These are phyloP conservation scores for Penicillium ochrochloron DNA, from an alignment of 495 filamentous ascomycete species.

Conservation along the genomic window DNA sequence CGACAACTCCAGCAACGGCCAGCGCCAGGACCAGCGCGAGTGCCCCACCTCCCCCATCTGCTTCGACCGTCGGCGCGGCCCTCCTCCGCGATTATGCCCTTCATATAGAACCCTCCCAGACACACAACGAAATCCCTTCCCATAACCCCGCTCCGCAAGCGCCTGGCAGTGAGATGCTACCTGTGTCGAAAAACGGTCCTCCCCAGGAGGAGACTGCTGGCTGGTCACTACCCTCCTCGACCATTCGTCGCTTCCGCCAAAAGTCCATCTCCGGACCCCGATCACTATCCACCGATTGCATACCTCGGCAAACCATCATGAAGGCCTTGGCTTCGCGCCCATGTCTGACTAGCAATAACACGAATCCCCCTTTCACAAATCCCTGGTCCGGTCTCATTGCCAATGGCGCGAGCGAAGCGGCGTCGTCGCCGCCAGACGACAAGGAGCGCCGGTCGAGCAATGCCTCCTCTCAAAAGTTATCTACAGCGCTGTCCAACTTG, in stretches of 20 bases:
- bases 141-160: constrained; percentile 28
- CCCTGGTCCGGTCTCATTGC: constrained; percentile 53
- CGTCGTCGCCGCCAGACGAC: constrained; percentile 38
- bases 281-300: constrained; percentile 68
- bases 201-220: constrained; percentile 39
- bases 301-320: constrained; percentile 84
- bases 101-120: constrained; percentile 47
- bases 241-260: constrained; percentile 45
- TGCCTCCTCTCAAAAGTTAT: constrained; percentile 64
- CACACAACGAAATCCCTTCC: constrained; percentile 38
- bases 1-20: constrained; percentile 15
- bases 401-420: constrained; percentile 28
- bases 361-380: constrained; percentile 51
- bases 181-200: constrained; percentile 31
- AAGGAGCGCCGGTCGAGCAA: constrained; percentile 52
- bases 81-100: constrained; percentile 52
- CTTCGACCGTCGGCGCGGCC: constrained; percentile 39
- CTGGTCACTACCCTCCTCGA: constrained; percentile 35
- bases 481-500: constrained; percentile 66
- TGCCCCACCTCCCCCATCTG: constrained; percentile 31
- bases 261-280: constrained; percentile 50
- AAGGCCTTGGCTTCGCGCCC: constrained; percentile 81
- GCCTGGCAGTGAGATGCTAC: constrained; percentile 17
- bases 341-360: constrained; percentile 56
- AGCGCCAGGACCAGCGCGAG: constrained; percentile 5